These are phyloP conservation scores for Phlyctochytrium arcticum DNA, from an alignment of 192 early-diverging fungal genomes.

Conservation along the genomic window DNA sequence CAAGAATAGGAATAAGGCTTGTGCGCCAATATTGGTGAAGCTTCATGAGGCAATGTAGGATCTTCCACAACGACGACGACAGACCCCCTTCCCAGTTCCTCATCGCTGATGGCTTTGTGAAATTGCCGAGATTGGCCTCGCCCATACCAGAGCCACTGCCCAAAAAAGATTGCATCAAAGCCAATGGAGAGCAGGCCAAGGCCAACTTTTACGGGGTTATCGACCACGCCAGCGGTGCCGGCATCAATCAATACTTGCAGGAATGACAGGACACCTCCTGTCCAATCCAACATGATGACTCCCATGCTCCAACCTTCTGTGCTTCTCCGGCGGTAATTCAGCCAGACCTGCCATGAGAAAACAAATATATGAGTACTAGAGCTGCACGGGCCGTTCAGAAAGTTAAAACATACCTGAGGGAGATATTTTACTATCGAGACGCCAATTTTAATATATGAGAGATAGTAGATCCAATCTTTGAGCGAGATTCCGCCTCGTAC, in stretches of 20 bases:
- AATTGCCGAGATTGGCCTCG: too few relatives aligned
- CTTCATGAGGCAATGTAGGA: too few relatives aligned
- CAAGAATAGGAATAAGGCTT: too few relatives aligned
- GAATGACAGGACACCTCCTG: constrained; percentile 75
- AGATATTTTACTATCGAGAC: constrained; percentile 71
- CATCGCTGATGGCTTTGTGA: too few relatives aligned
- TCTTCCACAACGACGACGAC: too few relatives aligned
- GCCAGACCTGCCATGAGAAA: constrained; percentile 48
- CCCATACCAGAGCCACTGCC: too few relatives aligned
- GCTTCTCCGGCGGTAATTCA: constrained; percentile 70
- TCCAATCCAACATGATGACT: constrained; percentile 76
- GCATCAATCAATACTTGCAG: constrained; percentile 76
- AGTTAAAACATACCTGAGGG: constrained; percentile 41
- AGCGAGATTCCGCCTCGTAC: constrained; percentile 21
- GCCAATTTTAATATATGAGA: constrained; percentile 74
- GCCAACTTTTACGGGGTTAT: constrained; percentile 55
- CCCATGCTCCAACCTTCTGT: constrained; percentile 90
- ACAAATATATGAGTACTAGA: neutral
- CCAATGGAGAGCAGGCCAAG: constrained; percentile 72
- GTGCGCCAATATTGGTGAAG: too few relatives aligned
- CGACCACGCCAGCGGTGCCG: constrained; percentile 39
- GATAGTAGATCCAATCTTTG: constrained; percentile 67
- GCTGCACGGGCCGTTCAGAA: too few relatives aligned
- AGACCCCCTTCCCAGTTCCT: too few relatives aligned
- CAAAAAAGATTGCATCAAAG: too few relatives aligned